Evolutionary conservation across 1,284 basidiomycete species (phyloP).

Genomic region (Melampsora americana): DNA sequence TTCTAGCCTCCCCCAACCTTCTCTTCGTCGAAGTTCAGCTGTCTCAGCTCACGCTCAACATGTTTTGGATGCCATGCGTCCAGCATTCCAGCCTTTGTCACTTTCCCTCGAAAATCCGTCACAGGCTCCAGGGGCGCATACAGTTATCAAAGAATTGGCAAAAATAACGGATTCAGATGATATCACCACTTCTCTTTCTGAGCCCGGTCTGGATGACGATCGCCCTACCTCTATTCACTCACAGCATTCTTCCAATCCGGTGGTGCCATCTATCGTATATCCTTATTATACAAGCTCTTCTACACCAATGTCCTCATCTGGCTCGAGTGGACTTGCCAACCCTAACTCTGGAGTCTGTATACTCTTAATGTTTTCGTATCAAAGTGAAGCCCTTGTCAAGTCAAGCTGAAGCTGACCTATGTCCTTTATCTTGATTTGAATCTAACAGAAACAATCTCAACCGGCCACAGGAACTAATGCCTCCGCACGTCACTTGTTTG

Average conservation of each 20-base stretch:
- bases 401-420: not conserved
- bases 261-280: not conserved
- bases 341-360: not conserved
- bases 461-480: not conserved
- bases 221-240: not conserved
- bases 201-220: not conserved
- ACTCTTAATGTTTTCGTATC: not conserved
- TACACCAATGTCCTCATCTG: not conserved
- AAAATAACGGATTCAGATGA: not conserved
- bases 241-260: not conserved
- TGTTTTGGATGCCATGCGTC: not conserved
- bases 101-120: not conserved
- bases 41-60: not conserved
- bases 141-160: not conserved
- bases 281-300: conserved; percentile 3
- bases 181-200: not conserved
- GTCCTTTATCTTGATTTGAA: not conserved
- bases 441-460: not conserved
- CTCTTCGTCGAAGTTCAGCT: conserved; percentile 5
- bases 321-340: not conserved
- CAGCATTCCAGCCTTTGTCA: not conserved
- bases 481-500: conserved; percentile 12
- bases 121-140: not conserved
- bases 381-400: not conserved
- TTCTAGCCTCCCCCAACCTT: not conserved